These are phyloP conservation scores for Corymbia citriodora DNA, from an alignment of 441 rosid genomes.

Conservation along the genomic window DNA sequence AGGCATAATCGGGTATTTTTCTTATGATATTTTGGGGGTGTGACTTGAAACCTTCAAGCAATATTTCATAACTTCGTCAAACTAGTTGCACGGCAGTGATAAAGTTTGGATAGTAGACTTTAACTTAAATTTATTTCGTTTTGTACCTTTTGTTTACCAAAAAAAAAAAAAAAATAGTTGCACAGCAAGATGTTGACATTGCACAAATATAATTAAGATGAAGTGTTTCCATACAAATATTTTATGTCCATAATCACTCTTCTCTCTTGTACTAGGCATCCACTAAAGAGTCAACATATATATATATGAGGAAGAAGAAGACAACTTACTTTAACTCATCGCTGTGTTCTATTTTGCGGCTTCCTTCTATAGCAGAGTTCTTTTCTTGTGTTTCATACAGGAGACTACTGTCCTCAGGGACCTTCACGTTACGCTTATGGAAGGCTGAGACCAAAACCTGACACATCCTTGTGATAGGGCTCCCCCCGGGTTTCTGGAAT, in stretches of 20 bases:
- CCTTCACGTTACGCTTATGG: background rate
- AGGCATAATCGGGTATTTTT: background rate
- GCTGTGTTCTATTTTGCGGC: slow-evolving; percentile 10
- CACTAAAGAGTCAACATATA: background rate
- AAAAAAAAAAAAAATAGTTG: background rate
- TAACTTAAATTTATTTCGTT: no score
- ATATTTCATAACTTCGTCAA: background rate
- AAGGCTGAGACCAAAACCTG: slow-evolving; percentile 10
- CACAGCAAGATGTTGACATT: background rate
- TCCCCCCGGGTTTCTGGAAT: slow-evolving; percentile 8
- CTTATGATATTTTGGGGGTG: background rate
- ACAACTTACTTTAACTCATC: slow-evolving; percentile 5
- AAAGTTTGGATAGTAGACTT: no score
- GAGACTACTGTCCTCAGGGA: slow-evolving; percentile 6
- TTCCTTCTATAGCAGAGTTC: slow-evolving; percentile 4
- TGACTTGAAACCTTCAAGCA: background rate
- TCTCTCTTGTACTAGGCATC: background rate
- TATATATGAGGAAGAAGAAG: background rate
- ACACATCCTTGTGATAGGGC: slow-evolving; percentile 10
- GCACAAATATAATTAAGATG: background rate
- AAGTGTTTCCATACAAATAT: background rate
- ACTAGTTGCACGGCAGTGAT: background rate
- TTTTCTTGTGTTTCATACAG: slow-evolving; percentile 4
- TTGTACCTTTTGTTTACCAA: no score
- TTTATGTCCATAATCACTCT: background rate